These are phyloP conservation scores for Cladophialophora bantiana DNA, from an alignment of 2,329 filamentous ascomycete genomes.

Conservation along the genomic window DNA sequence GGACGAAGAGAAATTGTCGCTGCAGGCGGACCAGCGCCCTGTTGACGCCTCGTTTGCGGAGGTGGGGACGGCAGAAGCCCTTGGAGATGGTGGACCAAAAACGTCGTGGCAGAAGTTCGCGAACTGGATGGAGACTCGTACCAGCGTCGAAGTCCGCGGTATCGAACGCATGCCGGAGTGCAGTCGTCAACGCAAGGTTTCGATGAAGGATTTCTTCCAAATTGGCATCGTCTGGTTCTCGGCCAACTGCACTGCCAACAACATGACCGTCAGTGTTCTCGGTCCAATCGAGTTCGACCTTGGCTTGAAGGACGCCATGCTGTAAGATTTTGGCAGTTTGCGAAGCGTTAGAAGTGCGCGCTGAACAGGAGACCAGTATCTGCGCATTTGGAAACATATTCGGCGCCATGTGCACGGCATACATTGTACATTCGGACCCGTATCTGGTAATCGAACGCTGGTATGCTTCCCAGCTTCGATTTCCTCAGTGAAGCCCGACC, in stretches of 20 bases:
- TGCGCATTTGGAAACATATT: conserved; percentile 62
- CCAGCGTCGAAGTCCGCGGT: conserved; percentile 63
- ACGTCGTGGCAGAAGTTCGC: conserved; percentile 15
- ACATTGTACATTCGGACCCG: conserved; percentile 67
- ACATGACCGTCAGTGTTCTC: conserved; percentile 69
- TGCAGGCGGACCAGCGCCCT: conserved; percentile 9
- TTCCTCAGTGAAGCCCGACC: neutral
- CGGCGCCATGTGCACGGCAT: conserved; percentile 63
- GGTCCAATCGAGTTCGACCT: conserved; percentile 45
- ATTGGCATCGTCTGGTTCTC: conserved; percentile 67
- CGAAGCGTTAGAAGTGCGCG: neutral
- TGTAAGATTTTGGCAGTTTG: conserved; percentile 8
- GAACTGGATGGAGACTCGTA: conserved; percentile 15
- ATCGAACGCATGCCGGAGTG: conserved; percentile 64
- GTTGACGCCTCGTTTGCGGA: conserved; percentile 1
- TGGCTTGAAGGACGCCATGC: conserved; percentile 16
- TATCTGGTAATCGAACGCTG: conserved; percentile 68
- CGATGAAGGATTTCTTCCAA: conserved; percentile 64
- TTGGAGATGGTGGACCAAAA: conserved; percentile 6
- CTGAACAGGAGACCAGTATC: conserved; percentile 8
- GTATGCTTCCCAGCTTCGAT: conserved; percentile 54
- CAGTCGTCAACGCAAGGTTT: conserved; percentile 12
- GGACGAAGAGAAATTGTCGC: conserved; percentile 11
- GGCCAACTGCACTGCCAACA: conserved; percentile 68
- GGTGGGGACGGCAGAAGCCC: neutral